These are phyloP conservation scores for Hortaea werneckii DNA, from an alignment of 2,329 filamentous ascomycete genomes.

Conservation along the genomic window DNA sequence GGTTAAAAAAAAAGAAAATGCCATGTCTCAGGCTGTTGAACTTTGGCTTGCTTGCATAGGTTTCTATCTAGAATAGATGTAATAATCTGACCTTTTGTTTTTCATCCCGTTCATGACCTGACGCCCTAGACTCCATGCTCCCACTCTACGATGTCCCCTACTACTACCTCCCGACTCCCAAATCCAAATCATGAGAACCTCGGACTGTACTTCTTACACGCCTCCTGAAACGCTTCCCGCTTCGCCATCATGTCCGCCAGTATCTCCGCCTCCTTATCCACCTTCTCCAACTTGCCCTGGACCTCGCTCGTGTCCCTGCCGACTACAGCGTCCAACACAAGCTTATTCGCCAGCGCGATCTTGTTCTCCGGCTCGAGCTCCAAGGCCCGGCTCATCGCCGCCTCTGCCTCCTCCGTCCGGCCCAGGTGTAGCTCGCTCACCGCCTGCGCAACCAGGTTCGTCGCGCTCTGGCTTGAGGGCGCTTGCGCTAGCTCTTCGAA, in stretches of 20 bases:
- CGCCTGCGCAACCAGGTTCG: conserved; percentile 75
- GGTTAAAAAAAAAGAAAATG: too few relatives aligned
- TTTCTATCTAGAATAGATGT: not conserved
- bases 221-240: conserved; percentile 76
- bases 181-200: conserved; percentile 52
- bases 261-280: conserved; percentile 58
- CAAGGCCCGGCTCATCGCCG: conserved; percentile 70
- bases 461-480: conserved; percentile 65
- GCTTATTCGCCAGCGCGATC: conserved; percentile 69
- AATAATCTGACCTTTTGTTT: not conserved
- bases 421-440: conserved; percentile 87
- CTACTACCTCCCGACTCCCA: not conserved
- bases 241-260: conserved; percentile 71
- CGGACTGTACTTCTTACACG: conserved; percentile 74
- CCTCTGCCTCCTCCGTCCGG: conserved; percentile 77
- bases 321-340: conserved; percentile 67
- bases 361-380: conserved; percentile 60
- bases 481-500: conserved; percentile 92
- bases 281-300: conserved; percentile 40
- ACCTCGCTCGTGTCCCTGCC: conserved; percentile 63
- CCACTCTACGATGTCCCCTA: not conserved
- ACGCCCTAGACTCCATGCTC: not conserved
- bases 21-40: too few relatives aligned
- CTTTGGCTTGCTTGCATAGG: not conserved
- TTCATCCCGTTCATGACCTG: not conserved